These are phyloP conservation scores for Cordia subcordata DNA, from an alignment of 257 asterid genomes.

Conservation along the genomic window DNA sequence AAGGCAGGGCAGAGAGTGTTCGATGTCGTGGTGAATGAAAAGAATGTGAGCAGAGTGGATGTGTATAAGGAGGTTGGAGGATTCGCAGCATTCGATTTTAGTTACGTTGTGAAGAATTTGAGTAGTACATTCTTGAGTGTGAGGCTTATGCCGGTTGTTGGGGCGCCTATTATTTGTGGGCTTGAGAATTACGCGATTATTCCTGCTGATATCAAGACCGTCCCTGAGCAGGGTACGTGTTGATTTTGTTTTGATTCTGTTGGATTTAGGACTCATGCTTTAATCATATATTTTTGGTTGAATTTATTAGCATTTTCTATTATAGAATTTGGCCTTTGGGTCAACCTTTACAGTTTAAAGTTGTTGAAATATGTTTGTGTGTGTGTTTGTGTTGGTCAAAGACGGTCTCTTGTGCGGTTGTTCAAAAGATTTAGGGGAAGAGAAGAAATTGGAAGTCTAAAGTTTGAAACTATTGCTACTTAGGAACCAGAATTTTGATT, in stretches of 20 bases:
- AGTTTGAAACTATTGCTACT: too few species aligned
- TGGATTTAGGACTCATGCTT: slow-evolving; percentile 8
- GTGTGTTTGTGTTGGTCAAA: too few species aligned
- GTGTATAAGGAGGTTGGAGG: slow-evolving; percentile 71
- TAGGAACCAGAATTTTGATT: too few species aligned
- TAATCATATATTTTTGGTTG: slow-evolving; percentile 41
- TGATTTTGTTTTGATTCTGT: slow-evolving; percentile 8
- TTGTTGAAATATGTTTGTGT: too few species aligned
- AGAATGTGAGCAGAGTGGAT: slow-evolving; percentile 68
- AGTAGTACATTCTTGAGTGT: slow-evolving; percentile 52
- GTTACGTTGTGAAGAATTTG: slow-evolving; percentile 70
- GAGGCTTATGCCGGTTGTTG: slow-evolving; percentile 64
- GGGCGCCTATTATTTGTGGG: slow-evolving; percentile 78
- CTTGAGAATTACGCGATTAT: slow-evolving; percentile 90
- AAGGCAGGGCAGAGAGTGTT: slow-evolving; percentile 75
- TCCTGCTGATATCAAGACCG: slow-evolving; percentile 67
- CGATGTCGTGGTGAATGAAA: slow-evolving; percentile 65
- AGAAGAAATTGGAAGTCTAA: too few species aligned
- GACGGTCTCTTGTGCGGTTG: too few species aligned
- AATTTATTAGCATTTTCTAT: too few species aligned
- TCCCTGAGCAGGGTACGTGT: slow-evolving; percentile 65
- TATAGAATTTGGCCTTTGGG: too few species aligned
- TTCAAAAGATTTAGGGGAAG: too few species aligned
- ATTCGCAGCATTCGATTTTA: slow-evolving; percentile 75
- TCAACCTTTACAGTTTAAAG: too few species aligned